Base-by-base conservation (phyloP, 2,329 filamentous ascomycete genomes). In the Colletotrichum cereale region DNA sequence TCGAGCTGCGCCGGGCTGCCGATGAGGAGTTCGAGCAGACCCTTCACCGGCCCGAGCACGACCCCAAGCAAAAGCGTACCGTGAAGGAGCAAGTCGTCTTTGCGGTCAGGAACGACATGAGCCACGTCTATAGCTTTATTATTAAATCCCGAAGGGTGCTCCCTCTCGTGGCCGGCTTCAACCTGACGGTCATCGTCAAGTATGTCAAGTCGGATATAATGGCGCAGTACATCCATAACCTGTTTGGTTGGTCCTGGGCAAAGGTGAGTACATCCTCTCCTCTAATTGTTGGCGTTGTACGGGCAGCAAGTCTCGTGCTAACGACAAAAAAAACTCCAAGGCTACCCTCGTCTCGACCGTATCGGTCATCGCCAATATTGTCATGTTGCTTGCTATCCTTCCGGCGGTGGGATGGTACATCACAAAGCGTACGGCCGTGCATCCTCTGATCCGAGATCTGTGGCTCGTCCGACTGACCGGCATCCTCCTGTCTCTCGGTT, bases 181-280 rank as follows among this genome's bases (percentile, higher is more conserved):
- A 76, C 1, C 76, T 83, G 18, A 77, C 79, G 11, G 65, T 82
- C 6, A 50, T 79, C 0, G 77, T 80, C 31, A 80, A 81, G 53
- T 79, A 78, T 55, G 77, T 79, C 31, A 77, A 79, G 60, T 7
- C 44, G 10, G 80, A 82, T 5, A 61, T 72, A 29, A 70, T 88
- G 7, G 74, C 89, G 2, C 88, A 90, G 75, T 89, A 89, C 74
- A 81, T 86, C 65, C 85, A 84, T 1, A 85, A 84, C 58, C 82
- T 86, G 7, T 89, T 87, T 75, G 62, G 78, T 38, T 85, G 87
- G 82, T 82, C 81, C 10, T 86, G 85, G 84, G 82, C 81, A 50
- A 79, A 79, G 65, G 82, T 84, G 72, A 66, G 78, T 24, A 29
- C 24, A 60, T 8, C 5, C n/a, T 29, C 21, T 44, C 48, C 34